Evolutionary conservation across 2,329 filamentous ascomycete genomes (phyloP), one percentile per base, ranked within the genome.

Genomic region (Fusarium pseudocircinatum): DNA sequence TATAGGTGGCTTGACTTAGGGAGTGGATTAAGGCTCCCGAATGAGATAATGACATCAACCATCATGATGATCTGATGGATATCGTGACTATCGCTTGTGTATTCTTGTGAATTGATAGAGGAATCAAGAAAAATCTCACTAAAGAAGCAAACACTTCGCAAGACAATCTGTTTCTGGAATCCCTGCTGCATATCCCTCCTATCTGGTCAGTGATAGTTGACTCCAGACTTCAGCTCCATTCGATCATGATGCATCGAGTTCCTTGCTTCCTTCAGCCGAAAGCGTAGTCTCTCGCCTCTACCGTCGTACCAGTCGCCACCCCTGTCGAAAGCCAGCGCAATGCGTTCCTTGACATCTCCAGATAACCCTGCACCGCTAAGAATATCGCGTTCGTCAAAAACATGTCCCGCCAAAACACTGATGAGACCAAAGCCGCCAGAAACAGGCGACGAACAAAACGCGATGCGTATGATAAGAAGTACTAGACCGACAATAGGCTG

Each of bases 91-190:
- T 40, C 16, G 5, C 20, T 8, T 30, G 10, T 4, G 13, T 15
- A 30, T 47, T 0, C 9, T n/a, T n/a, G 16, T 47, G 14, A 11
- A 28, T 6, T 6, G 4, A 13, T 5, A 13, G 6, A 4, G 36
- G 30, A n/a, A 58, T 28, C 56, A 50, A 58, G 56, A 8, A n/a
- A 49, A 26, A 1, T 30, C 6, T 7, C 4, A 49, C n/a, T 1
- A 36, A n/a, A 28, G 28, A 58, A 18, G 4, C 13, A 13, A 9
- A 15, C 6, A 11, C 9, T 4, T 59, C 24, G 32, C 32, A 30
- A 50, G 20, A n/a, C 24, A 18, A 30, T 37, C 32, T 59, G 3
- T 18, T 37, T 50, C 24, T 12, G 42, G 15, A 6, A 50, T 30
- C 54, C 30, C n/a, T 18, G 26, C 13, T 4, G 32, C 1, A 28